Conservation (phyloP, 192 early-diverging fungal species). For the Gorgonomyces haynaldii region DNA sequence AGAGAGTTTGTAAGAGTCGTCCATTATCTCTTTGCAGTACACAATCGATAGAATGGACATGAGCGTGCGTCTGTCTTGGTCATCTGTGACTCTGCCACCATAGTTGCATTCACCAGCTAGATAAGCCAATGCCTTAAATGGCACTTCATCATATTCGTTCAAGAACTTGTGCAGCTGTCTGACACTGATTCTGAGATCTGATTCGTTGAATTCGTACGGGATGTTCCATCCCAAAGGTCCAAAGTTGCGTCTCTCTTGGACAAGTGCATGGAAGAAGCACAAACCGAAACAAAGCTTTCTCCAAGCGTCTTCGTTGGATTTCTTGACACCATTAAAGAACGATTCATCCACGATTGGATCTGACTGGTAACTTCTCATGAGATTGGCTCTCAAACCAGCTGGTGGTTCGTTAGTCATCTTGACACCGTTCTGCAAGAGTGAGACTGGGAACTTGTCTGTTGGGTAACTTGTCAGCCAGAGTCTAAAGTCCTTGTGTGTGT, state of each 20-base stretch:
- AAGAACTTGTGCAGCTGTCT: slow-evolving; percentile 51
- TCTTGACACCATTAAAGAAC: slow-evolving; percentile 42
- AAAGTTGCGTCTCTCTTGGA: slow-evolving; percentile 52
- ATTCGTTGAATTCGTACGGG: slow-evolving; percentile 55
- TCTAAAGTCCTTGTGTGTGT: slow-evolving; percentile 37
- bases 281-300: slow-evolving; percentile 48
- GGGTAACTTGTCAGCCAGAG: slow-evolving; percentile 53
- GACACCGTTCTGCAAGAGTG: slow-evolving; percentile 46
- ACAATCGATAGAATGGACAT: slow-evolving; percentile 37
- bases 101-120: slow-evolving; percentile 53
- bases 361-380: slow-evolving; percentile 37
- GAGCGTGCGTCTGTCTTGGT: slow-evolving; percentile 38
- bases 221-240: slow-evolving; percentile 56
- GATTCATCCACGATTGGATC: slow-evolving; percentile 44
- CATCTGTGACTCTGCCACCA: slow-evolving; percentile 50
- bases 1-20: slow-evolving; percentile 31
- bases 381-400: slow-evolving; percentile 41
- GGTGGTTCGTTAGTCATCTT: slow-evolving; percentile 58
- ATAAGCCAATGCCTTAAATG: slow-evolving; percentile 44
- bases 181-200: slow-evolving; percentile 44
- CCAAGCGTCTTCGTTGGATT: slow-evolving; percentile 29
- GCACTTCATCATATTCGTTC: slow-evolving; percentile 49
- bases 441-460: slow-evolving; percentile 49
- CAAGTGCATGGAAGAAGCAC: slow-evolving; percentile 51
- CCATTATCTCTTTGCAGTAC: slow-evolving; percentile 41